Base-by-base conservation (phyloP, 1,284 basidiomycete genomes). In the Porodaedalea pini region DNA sequence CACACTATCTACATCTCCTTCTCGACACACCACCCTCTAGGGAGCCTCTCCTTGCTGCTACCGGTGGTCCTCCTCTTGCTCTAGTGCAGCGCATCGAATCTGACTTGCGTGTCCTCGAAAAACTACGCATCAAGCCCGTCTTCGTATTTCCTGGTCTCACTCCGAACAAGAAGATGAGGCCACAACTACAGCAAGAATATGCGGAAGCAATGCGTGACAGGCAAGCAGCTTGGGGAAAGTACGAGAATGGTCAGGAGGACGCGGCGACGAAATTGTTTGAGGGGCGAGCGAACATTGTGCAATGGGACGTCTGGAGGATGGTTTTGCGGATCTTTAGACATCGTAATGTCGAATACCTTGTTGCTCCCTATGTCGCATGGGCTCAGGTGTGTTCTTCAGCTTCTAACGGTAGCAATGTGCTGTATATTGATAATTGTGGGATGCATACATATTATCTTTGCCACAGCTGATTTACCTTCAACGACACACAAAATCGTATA, bases 311-410 rank as follows among this genome's bases (percentile, higher is more conserved):
- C 21, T 92, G 97, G 83, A 85, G 95, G 66, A 85, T 91, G 75
- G 88, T 98, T 15, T 77, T 98, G 64, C 81, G 95, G 57, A 90
- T 96, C 60, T 97, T 99, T 73, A 86, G 94, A 70, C 92, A 98
- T 73, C 80, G 96, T 43, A 92, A 94, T 66, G 94, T 98, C 62
- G 96, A 99, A 74, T 98, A 95, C 70, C 80, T 99, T 47, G 86
- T 98, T 61, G 95, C 97, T 37, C 96, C 96, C 7, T 99, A 99
- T 72, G 78, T 94, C 51, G 87, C 94, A 41, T 92, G 90, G 81
- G 92, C 94, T 43, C 96, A 98, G 81, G 94, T 94, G 71, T 66
- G 73, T 71, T 66, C 51, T 37, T 51, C 45, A 48, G n/a, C n/a
- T n/a, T n/a, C 13, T 39, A 6, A 36, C 13, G 5, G 8, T 49